Base-by-base conservation (phyloP, 495 filamentous ascomycete species). In the Penicillium cinerascens region DNA sequence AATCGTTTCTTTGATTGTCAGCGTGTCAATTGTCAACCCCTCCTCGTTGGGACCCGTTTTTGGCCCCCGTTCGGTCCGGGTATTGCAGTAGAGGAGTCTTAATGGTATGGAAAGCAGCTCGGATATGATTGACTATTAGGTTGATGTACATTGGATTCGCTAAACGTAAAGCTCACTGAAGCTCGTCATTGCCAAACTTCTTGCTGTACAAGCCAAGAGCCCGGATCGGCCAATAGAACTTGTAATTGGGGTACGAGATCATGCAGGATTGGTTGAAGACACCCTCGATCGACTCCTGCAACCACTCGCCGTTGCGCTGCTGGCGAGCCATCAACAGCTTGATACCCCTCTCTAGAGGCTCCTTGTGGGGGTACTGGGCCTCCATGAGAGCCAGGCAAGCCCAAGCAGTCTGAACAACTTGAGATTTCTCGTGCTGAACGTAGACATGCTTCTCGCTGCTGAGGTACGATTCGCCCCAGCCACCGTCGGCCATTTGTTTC, bases 181-280 rank as follows among this genome's bases (percentile, higher is more conserved):
- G 52, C 45, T 70, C 79, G 51, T 82, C 77, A 54, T 92, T 78
- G 2, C 88, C 89, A 56, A 87, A 95, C 52, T 76, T 80, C 61
- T 71, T 81, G 15, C 88, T 86, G 74, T 86, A 98, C 80, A 95
- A 83, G 8, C 93, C 93, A 25, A 98, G 66, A 5, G 93, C 93
- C 61, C 92, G 95, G 59, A 97, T 91, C 6, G 93, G 85, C 70
- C 97, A 98, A 47, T 86, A 88, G 69, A 95, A 92, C 76, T 98
- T 98, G 78, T 98, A 98, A 73, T 98, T 98, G 51, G 93, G 93
- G 64, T 98, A 98, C 4, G 92, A 93, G 49, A 98, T 98, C 92
- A 97, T 97, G 71, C 86, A 97, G 63, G 85, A 95, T 75, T 97
- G 96, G 72, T 98, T 98, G 75, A 98, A 98, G 11, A 98, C 93